Base-by-base conservation (phyloP, 345 rosid species). In the Lepidium didymum region DNA sequence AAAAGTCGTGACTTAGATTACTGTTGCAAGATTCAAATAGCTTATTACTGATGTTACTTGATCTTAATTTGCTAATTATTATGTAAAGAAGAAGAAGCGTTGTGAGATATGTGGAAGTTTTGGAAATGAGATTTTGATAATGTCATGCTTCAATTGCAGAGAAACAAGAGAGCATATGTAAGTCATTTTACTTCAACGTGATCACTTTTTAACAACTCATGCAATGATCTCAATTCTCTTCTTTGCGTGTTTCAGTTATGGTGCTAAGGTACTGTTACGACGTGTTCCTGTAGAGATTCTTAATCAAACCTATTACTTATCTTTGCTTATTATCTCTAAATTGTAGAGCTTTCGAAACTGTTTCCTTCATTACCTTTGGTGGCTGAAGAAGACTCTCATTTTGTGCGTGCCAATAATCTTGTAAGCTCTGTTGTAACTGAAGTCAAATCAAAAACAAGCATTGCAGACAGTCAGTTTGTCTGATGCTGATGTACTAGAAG, bases 351-450 rank as follows among this genome's bases (percentile, higher is more conserved):
- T n/a, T n/a, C n/a, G n/a, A n/a, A n/a, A n/a, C n/a, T n/a, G n/a
- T n/a, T n/a, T n/a, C n/a, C 97, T 64, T 79, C 84, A 18, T 81
- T 90, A 78, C 97, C 97, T 9, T 68, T 92, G 76, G 97, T 92
- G 64, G 98, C 96, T 60, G 98, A 90, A 72, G 98, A 92, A 78
- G 97, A 92, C 75, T 86, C 97, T 67, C 75, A 81, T 3, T 87
- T 81, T 75, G 55, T 92, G 66, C 81, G 87, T 51, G 65, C 82
- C 36, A 85, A 83, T 61, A 82, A 84, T 70, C 83, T 93, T 53
- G 90, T 86, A 49, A 86, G 80, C 68, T 76, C 84, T 69, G 90
- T 93, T 51, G 82, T 77, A 45, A 82, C 78, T 82, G 88, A 73
- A 54, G 85, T 90, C 21, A 74, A 72, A 34, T 73, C 77, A 51